These are phyloP conservation scores for Pyrenula massariospora DNA, from an alignment of 495 filamentous ascomycete genomes.

Conservation along the genomic window DNA sequence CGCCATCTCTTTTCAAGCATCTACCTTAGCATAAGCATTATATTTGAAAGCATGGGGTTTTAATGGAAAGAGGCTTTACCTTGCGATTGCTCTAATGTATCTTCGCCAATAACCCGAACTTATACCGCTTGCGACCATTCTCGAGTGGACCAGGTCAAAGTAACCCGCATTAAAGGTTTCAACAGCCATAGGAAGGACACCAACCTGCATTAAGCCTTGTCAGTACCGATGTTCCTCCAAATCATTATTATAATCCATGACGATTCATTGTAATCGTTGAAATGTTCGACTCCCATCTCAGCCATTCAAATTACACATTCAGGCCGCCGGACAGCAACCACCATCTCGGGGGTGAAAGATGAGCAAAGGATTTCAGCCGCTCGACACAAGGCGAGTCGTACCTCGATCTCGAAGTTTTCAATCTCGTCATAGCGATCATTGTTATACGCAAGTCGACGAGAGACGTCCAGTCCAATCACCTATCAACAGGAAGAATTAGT, in stretches of 20 bases:
- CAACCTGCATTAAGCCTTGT: slow-evolving; percentile 35
- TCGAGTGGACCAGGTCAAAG: slow-evolving; percentile 87
- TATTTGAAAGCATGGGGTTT: background rate
- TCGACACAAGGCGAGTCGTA: slow-evolving; percentile 21
- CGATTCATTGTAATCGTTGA: no score
- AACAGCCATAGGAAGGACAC: slow-evolving; percentile 67
- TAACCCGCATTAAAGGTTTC: slow-evolving; percentile 60
- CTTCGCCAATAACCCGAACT: slow-evolving; percentile 62
- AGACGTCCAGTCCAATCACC: slow-evolving; percentile 76
- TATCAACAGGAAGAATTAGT: slow-evolving; percentile 24
- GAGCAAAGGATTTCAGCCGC: no score
- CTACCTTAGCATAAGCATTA: slow-evolving; percentile 16
- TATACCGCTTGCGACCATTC: slow-evolving; percentile 69
- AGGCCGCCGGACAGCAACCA: no score
- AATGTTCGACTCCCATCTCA: no score
- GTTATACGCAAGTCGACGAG: slow-evolving; percentile 47
- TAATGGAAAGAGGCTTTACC: slow-evolving; percentile 20
- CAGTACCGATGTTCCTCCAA: no score
- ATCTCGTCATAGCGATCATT: slow-evolving; percentile 30
- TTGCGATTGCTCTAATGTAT: slow-evolving; percentile 69
- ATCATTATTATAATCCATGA: no score
- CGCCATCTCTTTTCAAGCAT: slow-evolving; percentile 59
- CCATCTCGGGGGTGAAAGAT: no score
- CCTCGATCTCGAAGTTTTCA: slow-evolving; percentile 60
- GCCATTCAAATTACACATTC: no score